Percentiles rank a stretch among this genome's conserved stretches.
Conservation (phyloP, 2,329 filamentous ascomycete species). For the Dactylonectria macrodidyma region DNA sequence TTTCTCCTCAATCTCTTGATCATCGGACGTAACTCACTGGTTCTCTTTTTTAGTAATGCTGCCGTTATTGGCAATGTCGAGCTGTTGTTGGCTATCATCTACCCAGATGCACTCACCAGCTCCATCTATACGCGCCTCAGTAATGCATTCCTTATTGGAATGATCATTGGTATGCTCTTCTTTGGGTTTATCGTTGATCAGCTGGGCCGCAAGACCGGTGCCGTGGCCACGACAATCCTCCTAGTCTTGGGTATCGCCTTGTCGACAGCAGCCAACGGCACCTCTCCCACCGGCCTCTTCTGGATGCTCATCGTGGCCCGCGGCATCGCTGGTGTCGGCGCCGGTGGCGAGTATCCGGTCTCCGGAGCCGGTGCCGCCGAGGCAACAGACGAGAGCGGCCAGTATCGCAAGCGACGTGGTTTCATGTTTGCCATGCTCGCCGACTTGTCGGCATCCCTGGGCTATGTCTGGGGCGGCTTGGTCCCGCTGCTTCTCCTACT, state of each 20-base stretch:
- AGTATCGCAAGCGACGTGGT: constrained; percentile 62
- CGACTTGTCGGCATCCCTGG: constrained; percentile 65
- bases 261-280: constrained; percentile 61
- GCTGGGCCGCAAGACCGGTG: constrained; percentile 64
- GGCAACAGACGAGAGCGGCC: constrained; percentile 64
- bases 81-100: constrained; percentile 57
- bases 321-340: constrained; percentile 59
- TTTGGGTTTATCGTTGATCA: constrained; percentile 67
- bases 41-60: constrained; percentile 52
- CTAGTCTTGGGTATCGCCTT: constrained; percentile 63
- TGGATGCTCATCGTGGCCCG: constrained; percentile 65
- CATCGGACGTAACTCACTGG: constrained; percentile 1
- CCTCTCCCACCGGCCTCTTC: constrained; percentile 57
- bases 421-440: constrained; percentile 71
- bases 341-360: constrained; percentile 68
- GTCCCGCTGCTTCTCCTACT: constrained; percentile 66
- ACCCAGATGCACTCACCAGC: constrained; percentile 59
- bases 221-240: constrained; percentile 62
- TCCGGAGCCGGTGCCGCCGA: constrained; percentile 65
- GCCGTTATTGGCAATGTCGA: constrained; percentile 62
- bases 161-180: constrained; percentile 69
- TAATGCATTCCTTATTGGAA: constrained; percentile 69
- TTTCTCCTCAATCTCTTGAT: neutral
- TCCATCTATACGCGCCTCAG: constrained; percentile 66
- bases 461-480: constrained; percentile 65